Evolutionary conservation across 164 flowering plant species (phyloP).

Genomic region (Liriodendron chinense): DNA sequence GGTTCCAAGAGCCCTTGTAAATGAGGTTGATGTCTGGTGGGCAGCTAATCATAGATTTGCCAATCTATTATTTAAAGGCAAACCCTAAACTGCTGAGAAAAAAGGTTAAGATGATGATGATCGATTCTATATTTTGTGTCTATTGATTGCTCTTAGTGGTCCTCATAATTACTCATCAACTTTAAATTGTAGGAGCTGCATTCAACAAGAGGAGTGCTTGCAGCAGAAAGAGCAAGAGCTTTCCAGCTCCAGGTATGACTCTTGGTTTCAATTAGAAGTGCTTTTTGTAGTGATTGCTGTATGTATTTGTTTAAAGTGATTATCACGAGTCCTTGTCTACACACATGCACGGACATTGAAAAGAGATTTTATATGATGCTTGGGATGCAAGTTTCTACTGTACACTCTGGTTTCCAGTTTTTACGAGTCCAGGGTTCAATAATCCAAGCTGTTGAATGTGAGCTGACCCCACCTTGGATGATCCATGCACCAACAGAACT

Average conservation of each 20-base stretch:
- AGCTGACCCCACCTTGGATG: too few species aligned
- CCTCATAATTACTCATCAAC: background rate
- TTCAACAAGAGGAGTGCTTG: constrained; percentile 94
- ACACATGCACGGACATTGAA: background rate
- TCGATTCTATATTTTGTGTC: too few species aligned
- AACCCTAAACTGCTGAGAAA: background rate
- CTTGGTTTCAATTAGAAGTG: background rate
- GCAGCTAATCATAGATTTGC: background rate
- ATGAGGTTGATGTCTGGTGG: background rate
- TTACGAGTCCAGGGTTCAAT: background rate
- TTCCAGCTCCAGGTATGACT: constrained; percentile 84
- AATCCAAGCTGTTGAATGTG: too few species aligned
- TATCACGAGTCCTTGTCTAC: background rate
- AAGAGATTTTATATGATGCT: too few species aligned
- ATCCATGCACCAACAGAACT: too few species aligned
- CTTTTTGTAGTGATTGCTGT: background rate
- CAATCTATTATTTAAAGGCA: background rate
- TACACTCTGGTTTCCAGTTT: background rate
- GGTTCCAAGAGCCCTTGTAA: background rate
- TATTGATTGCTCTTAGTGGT: background rate
- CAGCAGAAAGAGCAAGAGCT: constrained; percentile 91
- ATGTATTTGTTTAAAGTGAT: background rate
- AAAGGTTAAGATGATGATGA: background rate
- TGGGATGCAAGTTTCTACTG: too few species aligned
- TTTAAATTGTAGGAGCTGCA: constrained; percentile 71